Conservation (phyloP, 2,329 filamentous ascomycete genomes). For the Colletotrichum chlorophyti region DNA sequence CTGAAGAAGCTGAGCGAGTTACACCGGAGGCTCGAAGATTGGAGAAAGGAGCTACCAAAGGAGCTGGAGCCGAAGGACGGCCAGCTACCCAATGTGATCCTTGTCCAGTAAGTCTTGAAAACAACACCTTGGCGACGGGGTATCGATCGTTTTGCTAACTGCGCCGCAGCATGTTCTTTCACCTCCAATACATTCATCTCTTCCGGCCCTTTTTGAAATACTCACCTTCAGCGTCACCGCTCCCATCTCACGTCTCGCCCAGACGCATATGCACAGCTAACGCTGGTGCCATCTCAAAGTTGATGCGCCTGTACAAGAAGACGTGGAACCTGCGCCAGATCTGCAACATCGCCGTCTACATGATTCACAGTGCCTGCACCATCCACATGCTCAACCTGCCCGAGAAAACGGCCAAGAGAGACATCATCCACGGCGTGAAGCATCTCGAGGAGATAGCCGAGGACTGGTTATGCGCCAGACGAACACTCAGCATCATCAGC, state of each 20-base stretch:
- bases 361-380: slow-evolving; percentile 91
- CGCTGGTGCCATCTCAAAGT: slow-evolving; percentile 86
- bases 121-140: too few relatives aligned
- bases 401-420: slow-evolving; percentile 87
- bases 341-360: slow-evolving; percentile 96
- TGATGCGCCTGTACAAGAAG: slow-evolving; percentile 94
- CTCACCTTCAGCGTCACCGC: slow-evolving; percentile 77
- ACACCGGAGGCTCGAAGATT: slow-evolving; percentile 87
- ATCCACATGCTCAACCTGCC: slow-evolving; percentile 93
- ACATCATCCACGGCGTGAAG: slow-evolving; percentile 89
- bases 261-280: slow-evolving; percentile 91
- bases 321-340: slow-evolving; percentile 91
- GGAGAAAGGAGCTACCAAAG: slow-evolving; percentile 82
- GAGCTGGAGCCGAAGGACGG: slow-evolving; percentile 92
- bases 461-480: slow-evolving; percentile 88
- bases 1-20: slow-evolving; percentile 92
- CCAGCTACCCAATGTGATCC: slow-evolving; percentile 80
- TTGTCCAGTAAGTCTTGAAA: slow-evolving; percentile 76
- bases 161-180: slow-evolving; percentile 86
- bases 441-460: slow-evolving; percentile 96
- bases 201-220: slow-evolving; percentile 97
- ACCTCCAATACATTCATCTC: slow-evolving; percentile 92
- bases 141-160: slow-evolving; percentile 33
- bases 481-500: slow-evolving; percentile 84
- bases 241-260: slow-evolving; percentile 87